Evolutionary conservation across 306 rosid species (phyloP), one percentile per base, ranked within the genome.

Genomic region (Castanospermum australe): DNA sequence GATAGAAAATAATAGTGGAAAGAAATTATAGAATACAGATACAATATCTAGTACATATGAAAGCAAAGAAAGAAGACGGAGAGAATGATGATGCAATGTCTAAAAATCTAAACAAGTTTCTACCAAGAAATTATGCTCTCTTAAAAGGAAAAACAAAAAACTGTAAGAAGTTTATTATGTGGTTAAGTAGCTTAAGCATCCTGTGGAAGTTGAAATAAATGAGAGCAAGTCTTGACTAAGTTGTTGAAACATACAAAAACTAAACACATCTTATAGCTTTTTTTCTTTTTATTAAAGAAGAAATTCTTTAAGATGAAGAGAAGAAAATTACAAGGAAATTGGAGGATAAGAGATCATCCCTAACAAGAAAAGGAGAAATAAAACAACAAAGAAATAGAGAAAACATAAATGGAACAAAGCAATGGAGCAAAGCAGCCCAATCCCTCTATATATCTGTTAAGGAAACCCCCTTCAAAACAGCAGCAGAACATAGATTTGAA

Each of bases 161-260:
- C 47, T 11, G 2, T 42, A 42, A 1, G 2, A 9, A 9, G 47
- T 42, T 42, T 9, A 42, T 10, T 42, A 9, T 9, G 47, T 42
- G 15, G 47, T 42, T 42, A 28, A 3, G 28, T 55, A 55, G 63
- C 55, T 51, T 71, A 48, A 48, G 67, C 66, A 67, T 25, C 6
- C 13, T 5, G 5, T 4, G 18, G 35, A 57, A 5, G 17, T 65
- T 60, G 5, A 59, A 82, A 18, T 22, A 30, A 71, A 51, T 25
- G 33, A 18, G 32, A 32, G 73, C 11, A 63, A 28, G 2, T 63
- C 8, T 21, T 13, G 67, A 78, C 57, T 8, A 52, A 30, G 47
- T 35, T 39, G 52, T 80, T 73, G 25, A 66, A 18, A 80, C 45
- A 32, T 32, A 52, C 20, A 50, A 76, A 50, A 48, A 54, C 22